Conservation (phyloP, 345 rosid species). For the Crucihimalaya himalaica region DNA sequence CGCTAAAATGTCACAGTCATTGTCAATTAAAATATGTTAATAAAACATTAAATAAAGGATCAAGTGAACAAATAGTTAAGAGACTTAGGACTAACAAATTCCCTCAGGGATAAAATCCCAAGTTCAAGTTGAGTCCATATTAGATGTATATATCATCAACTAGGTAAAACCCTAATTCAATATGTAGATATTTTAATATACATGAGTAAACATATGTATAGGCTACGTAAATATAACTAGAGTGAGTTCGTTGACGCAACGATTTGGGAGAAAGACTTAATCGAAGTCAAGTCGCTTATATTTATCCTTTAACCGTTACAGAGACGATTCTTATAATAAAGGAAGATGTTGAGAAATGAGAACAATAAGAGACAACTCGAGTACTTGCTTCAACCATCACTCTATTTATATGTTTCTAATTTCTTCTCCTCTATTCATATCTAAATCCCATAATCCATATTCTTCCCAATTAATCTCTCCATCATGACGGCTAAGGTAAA, state of each 20-base stretch:
- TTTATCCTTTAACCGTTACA: not conserved
- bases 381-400: slow-evolving; percentile 8
- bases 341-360: slow-evolving; percentile 34
- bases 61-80: slow-evolving; percentile 5
- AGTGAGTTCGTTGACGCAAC: slow-evolving; percentile 15
- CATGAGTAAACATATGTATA: not conserved
- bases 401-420: slow-evolving; percentile 20
- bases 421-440: slow-evolving; percentile 21
- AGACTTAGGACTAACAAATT: slow-evolving; percentile 14
- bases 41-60: slow-evolving; percentile 4
- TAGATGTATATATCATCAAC: slow-evolving; percentile 13
- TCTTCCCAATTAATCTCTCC: slow-evolving; percentile 1
- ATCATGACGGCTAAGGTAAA: slow-evolving; percentile 41
- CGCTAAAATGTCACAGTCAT: slow-evolving; percentile 22
- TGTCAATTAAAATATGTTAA: slow-evolving; percentile 3
- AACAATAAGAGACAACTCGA: not conserved
- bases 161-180: not conserved
- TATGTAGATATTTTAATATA: not conserved
- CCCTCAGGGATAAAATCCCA: slow-evolving; percentile 20
- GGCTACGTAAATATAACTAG: not conserved
- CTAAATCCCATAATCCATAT: not conserved
- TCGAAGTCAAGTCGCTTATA: slow-evolving; percentile 23
- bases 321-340: not conserved
- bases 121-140: slow-evolving; percentile 25
- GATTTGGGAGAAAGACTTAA: slow-evolving; percentile 19